Base-by-base conservation (phyloP, 1,284 basidiomycete genomes). In the Cerrena zonata region DNA sequence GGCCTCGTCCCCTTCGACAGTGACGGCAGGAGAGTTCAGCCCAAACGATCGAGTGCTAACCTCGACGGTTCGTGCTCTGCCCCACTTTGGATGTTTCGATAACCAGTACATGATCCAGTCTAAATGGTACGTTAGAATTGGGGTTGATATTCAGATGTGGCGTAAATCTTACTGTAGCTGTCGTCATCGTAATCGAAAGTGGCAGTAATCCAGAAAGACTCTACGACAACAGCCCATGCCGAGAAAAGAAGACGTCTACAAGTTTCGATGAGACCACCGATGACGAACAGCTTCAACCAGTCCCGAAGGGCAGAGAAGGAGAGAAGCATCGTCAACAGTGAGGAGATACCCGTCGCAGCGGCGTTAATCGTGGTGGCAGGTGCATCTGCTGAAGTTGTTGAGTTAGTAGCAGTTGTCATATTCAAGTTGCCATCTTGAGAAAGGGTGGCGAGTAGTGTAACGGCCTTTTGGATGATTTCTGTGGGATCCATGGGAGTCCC, bases 171-270 rank as follows among this genome's bases (percentile, higher is more conserved):
- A 82, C 83, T 70, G 57, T 77, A 84, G 48, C 77, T 74, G 34
- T 64, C 52, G 58, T 89, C 84, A 0, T 76, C 69, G 5, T 80
- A 77, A 1, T 80, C 74, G 52, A 89, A 84, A 27, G 67, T 68
- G 1, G 79, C 82, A 0, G 80, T 83, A 46, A 89, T 66, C 66
- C 80, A 85, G 59, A 87, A 79, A 2, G 73, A 72, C 34, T 75
- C 71, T 53, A 76, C 63, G 25, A 77, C 24, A 34, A 64, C 67
- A 22, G 67, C 53, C 69, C 81, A 86, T 1, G 68, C 36, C 2
- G 68, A 60, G 24, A 70, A 64, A 4, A 69, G 60, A 7, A 73
- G 30, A 2, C 83, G 76, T 18, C 84, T 77, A 37, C 69, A 70
- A 0, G 70, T 75, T 61, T 87, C 86, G 42, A 89, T 63, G 23